phyloP scores from a whole-genome alignment of 495 filamentous ascomycete species.

The Parathielavia appendiculata region DNA sequence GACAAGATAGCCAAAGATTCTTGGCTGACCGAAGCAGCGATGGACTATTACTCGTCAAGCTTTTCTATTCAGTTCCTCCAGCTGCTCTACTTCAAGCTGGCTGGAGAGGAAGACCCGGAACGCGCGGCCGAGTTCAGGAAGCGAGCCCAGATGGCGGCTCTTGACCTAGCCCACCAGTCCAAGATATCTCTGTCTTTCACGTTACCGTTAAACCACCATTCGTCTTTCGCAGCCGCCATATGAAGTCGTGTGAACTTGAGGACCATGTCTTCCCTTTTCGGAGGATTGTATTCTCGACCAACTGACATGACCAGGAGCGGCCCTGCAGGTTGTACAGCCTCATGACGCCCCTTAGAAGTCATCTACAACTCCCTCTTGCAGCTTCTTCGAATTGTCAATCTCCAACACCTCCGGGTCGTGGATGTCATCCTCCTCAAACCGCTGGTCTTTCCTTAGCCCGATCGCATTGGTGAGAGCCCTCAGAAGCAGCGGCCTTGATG shows the following conservation, averaged over 20 bases:
- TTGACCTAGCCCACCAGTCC: slow-evolving; percentile 58
- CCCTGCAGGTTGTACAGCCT: neutral
- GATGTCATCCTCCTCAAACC: neutral
- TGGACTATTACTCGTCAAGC: slow-evolving; percentile 78
- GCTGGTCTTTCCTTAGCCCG: neutral
- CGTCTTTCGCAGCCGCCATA: too few species aligned
- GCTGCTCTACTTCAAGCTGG: slow-evolving; percentile 68
- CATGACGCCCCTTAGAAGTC: neutral
- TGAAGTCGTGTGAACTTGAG: too few species aligned
- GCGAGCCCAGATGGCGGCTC: slow-evolving; percentile 58
- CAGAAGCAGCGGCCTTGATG: neutral
- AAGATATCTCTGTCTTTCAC: neutral
- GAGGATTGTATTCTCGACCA: too few species aligned
- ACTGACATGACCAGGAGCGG: neutral
- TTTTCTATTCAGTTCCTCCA: slow-evolving; percentile 77
- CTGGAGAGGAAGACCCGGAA: slow-evolving; percentile 59
- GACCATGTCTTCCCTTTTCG: too few species aligned
- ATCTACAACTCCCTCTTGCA: too few species aligned
- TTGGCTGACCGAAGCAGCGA: slow-evolving; percentile 39
- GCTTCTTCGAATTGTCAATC: too few species aligned
- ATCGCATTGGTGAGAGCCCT: neutral
- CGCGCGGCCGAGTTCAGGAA: slow-evolving; percentile 65
- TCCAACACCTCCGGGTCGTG: too few species aligned
- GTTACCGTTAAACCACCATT: neutral
- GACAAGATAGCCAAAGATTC: neutral